Base-by-base conservation (phyloP, 2,329 filamentous ascomycete genomes). In the Parastagonospora nodorum region DNA sequence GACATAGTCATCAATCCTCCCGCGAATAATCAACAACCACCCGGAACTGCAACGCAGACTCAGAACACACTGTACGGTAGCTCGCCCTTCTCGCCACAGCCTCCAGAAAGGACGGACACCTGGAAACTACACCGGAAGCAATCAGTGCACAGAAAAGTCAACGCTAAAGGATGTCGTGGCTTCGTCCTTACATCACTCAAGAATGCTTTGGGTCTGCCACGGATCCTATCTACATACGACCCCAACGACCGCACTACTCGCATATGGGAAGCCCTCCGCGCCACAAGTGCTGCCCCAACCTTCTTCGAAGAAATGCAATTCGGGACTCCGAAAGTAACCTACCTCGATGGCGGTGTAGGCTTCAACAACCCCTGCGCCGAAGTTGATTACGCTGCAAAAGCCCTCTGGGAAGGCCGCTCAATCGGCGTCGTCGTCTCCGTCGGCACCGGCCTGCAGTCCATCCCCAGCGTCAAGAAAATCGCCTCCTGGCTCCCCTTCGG, bases 241-340 rank as follows among this genome's bases (percentile, higher is more conserved):
- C 69, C 73, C 14, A 74, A 74, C 33, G 72, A 75, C 51, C 67
- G 69, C 1, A 67, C 65, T 8, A 74, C 71, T 3, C 42, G 59
- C 27, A 74, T 78, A 4, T 82, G 80, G 78, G 77, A 84, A 70
- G 78, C 79, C 50, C 74, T 79, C 2, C 74, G 81, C 12, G 81
- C 80, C 5, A 80, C 80, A 1, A 75, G 78, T 1, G 78, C 81
- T 5, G 77, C 78, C 4, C 80, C 80, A 2, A 73, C 70, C 1
- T 80, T 77, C 53, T 83, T 83, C 66, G 79, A 80, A 53, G 76
- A 78, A 6, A 82, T 81, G 67, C 68, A 74, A n/a, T 78, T 83
- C 46, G 69, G 74, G 5, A 72, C 74, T 4, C 78, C 78, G 0
- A 74, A 77, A 50, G 72, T 75, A 5, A 74, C 71, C 0, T 84